phyloP scores from a whole-genome alignment of 2,329 filamentous ascomycete species.

The Zarea fungicola region DNA sequence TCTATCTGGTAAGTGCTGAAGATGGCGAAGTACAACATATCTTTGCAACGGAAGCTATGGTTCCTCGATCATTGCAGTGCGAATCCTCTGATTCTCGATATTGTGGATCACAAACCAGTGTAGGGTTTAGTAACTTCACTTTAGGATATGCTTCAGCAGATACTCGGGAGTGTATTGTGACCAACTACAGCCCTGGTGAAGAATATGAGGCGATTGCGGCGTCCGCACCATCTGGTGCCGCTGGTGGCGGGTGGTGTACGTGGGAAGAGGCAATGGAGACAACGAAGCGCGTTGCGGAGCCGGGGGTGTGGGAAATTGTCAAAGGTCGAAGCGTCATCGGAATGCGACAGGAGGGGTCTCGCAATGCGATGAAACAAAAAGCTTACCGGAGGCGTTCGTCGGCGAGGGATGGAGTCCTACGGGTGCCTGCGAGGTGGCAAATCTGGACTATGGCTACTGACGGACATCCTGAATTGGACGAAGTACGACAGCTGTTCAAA shows the following conservation, averaged over 20 bases:
- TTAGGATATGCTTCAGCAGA: constrained; percentile 58
- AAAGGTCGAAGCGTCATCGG: constrained; percentile 58
- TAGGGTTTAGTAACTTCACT: constrained; percentile 57
- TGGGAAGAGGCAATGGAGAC: constrained; percentile 49
- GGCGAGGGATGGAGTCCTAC: constrained; percentile 14
- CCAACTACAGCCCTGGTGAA: constrained; percentile 53
- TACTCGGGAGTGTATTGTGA: constrained; percentile 58
- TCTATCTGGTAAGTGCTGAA: constrained; percentile 52
- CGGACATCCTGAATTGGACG: constrained; percentile 38
- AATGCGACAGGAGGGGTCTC: constrained; percentile 42
- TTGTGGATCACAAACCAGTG: background rate
- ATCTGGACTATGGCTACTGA: constrained; percentile 48
- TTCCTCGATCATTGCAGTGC: constrained; percentile 54
- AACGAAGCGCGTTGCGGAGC: constrained; percentile 51
- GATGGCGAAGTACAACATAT: constrained; percentile 49
- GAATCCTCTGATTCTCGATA: constrained; percentile 41
- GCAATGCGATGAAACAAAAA: background rate
- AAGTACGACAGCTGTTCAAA: constrained; percentile 40
- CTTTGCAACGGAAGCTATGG: constrained; percentile 54
- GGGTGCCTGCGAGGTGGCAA: constrained; percentile 37
- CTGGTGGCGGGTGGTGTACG: constrained; percentile 40
- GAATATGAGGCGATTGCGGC: constrained; percentile 52
- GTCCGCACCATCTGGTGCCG: constrained; percentile 32
- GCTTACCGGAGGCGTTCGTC: constrained; percentile 14
- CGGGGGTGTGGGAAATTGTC: constrained; percentile 61